Evolutionary conservation across 2,329 filamentous ascomycete species (phyloP), one percentile per base, ranked within the genome.

Genomic region (Colletotrichum scovillei): DNA sequence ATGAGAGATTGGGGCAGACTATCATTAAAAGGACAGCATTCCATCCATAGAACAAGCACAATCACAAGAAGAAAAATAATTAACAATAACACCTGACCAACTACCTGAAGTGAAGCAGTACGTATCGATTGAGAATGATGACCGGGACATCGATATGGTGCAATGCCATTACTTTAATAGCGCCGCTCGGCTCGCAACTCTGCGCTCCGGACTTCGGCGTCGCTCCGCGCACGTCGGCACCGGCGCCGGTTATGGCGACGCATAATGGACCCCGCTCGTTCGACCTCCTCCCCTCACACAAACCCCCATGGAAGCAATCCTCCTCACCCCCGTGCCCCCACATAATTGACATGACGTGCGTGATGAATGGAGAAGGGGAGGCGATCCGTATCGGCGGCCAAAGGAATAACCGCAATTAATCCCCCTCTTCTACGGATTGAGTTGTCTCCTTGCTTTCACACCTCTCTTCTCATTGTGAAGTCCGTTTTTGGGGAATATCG

Each of bases 291-390:
- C 53, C 52, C 49, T 35, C 63, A 22, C 56, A 30, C 19, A n/a
- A 38, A 38, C 32, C 26, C 16, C 38, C 38, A 42, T 42, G 14
- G 38, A 19, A 5, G 38, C 5, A 19, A 42, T 42, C 38, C 38
- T 42, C 38, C 35, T 5, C 12, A 30, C 0, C 30, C 30, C 30
- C 30, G 30, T 30, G 32, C 46, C 58, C 65, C 67, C 67, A 69
- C 60, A 70, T 49, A 28, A 28, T 30, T 11, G 56, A 65, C 42
- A 60, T 70, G 67, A 66, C 67, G 67, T 73, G 70, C 60, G 55
- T 19, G 46, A 53, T 24, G 49, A 52, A 63, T 46, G 60, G 32
- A 53, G 60, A 63, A 63, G 16, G 42, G 3, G 19, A 8, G 19
- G n/a, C 16, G 38, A 42, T 42, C 38, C 38, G 38, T 42, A 16